Evolutionary conservation across 2,329 filamentous ascomycete species (phyloP), one percentile per base, ranked within the genome.

Genomic region (Arthrinium puccinioides): DNA sequence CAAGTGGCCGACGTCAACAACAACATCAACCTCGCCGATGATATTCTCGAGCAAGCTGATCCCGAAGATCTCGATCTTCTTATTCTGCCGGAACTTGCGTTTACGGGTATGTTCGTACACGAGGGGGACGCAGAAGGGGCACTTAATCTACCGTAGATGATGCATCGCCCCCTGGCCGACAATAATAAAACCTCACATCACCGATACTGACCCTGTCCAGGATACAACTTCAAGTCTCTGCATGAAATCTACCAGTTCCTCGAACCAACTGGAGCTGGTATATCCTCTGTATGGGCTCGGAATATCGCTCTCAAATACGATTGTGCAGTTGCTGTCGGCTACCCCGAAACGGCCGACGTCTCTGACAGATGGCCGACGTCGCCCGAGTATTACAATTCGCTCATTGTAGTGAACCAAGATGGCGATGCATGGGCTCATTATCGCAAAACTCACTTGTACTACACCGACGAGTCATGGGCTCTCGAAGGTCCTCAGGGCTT

Each of bases 181-280:
- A n/a, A n/a, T n/a, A n/a, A n/a, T n/a, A n/a, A n/a, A n/a, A n/a
- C n/a, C n/a, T n/a, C n/a, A n/a, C n/a, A n/a, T n/a, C n/a, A n/a
- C n/a, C n/a, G n/a, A n/a, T n/a, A n/a, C 15, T 27, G 25, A 26
- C 41, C 15, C 11, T 16, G 8, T 35, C 20, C 53, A 77, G 83
- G 86, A 21, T 92, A 89, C 64, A 88, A 88, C 55, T 90, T 89
- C 63, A 71, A 74, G 28, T 83, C 79, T 0, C 56, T 86, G 3
- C 63, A 73, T 21, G 70, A 86, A 2, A 87, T 90, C 29, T 60
- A 61, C 2, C 82, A 83, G 0, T 84, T 69, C 47, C 73, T 90
- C 4, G 86, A 92, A 51, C 72, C 68, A 1, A 74, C 74, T 0
- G 71, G 74, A 5, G 66, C 74, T 0, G 86, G 86, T 0, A 76